Evolutionary conservation across 2,329 filamentous ascomycete species (phyloP).

Genomic region (Ceratocystis huliohia): DNA sequence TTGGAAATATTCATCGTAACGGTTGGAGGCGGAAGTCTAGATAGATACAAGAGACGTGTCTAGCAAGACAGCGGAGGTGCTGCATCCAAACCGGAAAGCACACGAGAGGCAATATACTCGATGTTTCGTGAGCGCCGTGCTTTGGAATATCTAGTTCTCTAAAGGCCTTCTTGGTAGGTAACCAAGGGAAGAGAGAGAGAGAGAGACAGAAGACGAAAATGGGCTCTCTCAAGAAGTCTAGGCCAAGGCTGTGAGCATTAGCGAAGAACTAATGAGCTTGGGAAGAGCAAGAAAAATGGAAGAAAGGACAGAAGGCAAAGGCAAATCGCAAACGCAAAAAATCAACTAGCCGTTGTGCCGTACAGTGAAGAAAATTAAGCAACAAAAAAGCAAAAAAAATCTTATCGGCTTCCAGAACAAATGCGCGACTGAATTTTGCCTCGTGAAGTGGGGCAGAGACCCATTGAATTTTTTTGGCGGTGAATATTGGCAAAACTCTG

Average conservation of each 20-base stretch:
- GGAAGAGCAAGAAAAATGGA: neutral
- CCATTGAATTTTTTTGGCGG: slow-evolving; percentile 35
- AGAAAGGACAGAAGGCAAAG: neutral
- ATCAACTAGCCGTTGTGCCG: neutral
- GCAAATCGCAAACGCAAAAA: neutral
- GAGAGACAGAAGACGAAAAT: neutral
- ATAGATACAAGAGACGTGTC: neutral
- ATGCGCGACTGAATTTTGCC: slow-evolving; percentile 15
- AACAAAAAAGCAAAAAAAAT: slow-evolving; percentile 2
- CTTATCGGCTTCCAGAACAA: neutral
- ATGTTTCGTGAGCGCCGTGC: neutral
- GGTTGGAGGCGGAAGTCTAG: neutral
- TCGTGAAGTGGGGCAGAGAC: slow-evolving; percentile 19
- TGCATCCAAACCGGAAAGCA: neutral
- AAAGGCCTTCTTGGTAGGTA: neutral
- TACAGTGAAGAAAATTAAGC: neutral
- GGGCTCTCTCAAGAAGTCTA: neutral
- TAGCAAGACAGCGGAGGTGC: neutral
- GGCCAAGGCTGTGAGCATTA: neutral
- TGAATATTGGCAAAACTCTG: slow-evolving; percentile 32
- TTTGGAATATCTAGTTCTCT: neutral
- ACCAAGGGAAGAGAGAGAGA: neutral
- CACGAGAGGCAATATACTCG: neutral
- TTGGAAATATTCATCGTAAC: slow-evolving; percentile 56
- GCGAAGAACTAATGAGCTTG: neutral